Base-by-base conservation (phyloP, 257 asterid genomes). In the Eustoma russellianum region DNA sequence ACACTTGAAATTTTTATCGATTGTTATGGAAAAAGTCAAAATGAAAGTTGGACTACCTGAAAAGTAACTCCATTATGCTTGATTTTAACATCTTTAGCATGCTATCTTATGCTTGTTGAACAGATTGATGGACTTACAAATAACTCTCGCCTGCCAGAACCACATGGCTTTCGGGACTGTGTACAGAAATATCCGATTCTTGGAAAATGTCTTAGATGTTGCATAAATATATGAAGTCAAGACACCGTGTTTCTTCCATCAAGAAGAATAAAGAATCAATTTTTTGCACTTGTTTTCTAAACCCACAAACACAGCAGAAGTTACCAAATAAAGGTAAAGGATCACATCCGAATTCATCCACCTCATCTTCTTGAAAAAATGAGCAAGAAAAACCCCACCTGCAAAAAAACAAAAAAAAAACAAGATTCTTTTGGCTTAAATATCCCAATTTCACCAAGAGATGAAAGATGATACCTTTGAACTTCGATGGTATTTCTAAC, bases 31-130 rank as follows among this genome's bases (percentile, higher is more conserved):
- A n/a, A n/a, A n/a, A n/a, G n/a, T n/a, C n/a, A n/a, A n/a, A n/a
- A n/a, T n/a, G n/a, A n/a, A n/a, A n/a, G n/a, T n/a, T n/a, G n/a
- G n/a, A n/a, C 55, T 71, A 81, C 98, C 98, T 91, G 98, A 65
- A 83, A 92, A 61, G 95, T 88, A 61, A 97, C 99, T 55, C 99
- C 99, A 52, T 92, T 88, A 66, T 88, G 95, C n/a, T n/a, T n/a
- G n/a, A n/a, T n/a, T n/a, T n/a, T n/a, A n/a, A n/a, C n/a, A n/a
- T n/a, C n/a, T n/a, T 9, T 35, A 35, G 9, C 41, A 35, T 35
- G 5, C 41, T 35, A 9, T 35, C 9, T 35, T 35, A 35, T 35
- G 41, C 8, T 17, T 59, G 66, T 52, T 58, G 64, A 73, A 61
- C 56, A 72, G 75, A 59, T 74, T 46, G 73, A 74, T 43, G 99